Percentiles rank a stretch among this genome's conserved stretches.
Conservation (phyloP, 352 stramenopile species). For the Pythium vanterpoolii region DNA sequence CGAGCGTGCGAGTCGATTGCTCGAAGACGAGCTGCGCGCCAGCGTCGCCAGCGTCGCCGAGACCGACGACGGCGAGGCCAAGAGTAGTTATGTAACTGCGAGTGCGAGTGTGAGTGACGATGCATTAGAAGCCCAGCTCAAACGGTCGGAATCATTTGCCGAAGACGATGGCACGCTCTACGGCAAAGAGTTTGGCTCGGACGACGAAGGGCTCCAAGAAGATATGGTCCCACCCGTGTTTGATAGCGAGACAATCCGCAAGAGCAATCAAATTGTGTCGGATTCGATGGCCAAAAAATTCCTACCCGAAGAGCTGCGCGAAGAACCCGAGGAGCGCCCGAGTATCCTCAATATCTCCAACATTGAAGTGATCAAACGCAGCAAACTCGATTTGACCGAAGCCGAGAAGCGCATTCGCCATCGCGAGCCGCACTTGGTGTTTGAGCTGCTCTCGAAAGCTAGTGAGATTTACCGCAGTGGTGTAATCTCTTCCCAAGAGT, state of each 20-base stretch:
- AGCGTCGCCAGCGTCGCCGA: slow-evolving; percentile 31
- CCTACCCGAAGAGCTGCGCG: slow-evolving; percentile 49
- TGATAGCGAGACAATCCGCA: slow-evolving; percentile 46
- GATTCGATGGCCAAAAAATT: slow-evolving; percentile 86
- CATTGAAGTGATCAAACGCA: slow-evolving; percentile 81
- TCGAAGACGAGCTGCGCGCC: slow-evolving; percentile 10
- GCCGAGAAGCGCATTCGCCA: slow-evolving; percentile 82
- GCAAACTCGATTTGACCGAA: slow-evolving; percentile 74
- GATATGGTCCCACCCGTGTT: slow-evolving; percentile 55
- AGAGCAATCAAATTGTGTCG: slow-evolving; percentile 71
- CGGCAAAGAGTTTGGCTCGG: slow-evolving; percentile 68
- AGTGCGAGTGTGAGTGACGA: slow-evolving; percentile 6
- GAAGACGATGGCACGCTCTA: slow-evolving; percentile 84
- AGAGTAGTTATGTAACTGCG: slow-evolving; percentile 14
- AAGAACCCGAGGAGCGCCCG: slow-evolving; percentile 2
- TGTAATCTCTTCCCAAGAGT: slow-evolving; percentile 76
- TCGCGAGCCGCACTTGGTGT: slow-evolving; percentile 77
- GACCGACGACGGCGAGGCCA: slow-evolving; percentile 54
- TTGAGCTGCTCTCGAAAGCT: slow-evolving; percentile 77
- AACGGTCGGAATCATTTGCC: slow-evolving; percentile 64
- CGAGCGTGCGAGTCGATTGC: slow-evolving; percentile 22
- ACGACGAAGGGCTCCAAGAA: slow-evolving; percentile 46
- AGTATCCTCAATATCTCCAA: slow-evolving; percentile 51
- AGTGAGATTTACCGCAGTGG: slow-evolving; percentile 82
- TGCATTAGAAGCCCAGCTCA: slow-evolving; percentile 38